Base-by-base conservation (phyloP, 2,329 filamentous ascomycete genomes). In the Venturia nashicola region DNA sequence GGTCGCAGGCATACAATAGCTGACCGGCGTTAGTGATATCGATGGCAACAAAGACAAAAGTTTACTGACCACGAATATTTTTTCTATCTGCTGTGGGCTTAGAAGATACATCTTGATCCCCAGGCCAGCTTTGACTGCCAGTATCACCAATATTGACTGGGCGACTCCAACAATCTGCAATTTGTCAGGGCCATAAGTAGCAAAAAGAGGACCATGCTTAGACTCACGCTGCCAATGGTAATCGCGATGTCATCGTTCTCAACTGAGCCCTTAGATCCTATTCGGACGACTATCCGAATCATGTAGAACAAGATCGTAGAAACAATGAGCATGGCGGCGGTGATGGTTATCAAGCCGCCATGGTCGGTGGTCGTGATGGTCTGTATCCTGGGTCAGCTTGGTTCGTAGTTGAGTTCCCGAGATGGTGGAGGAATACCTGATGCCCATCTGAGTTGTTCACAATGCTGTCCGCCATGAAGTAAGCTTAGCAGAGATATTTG, bases 1-100 rank as follows among this genome's bases (percentile, higher is more conserved):
- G 54, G 39, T 68, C 67, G 11, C 59, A 64, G 4, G 65, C 65
- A 14, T 65, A 67, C 16, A 55, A 0, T 18, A 65, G 39, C 66
- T 67, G 23, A 14, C n/a, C 12, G 20, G 5, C 16, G 23, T 62
- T 20, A 48, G 46, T 18, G 36, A 6, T 7, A 23, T 12, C 9
- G n/a, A 23, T 2, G 18, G 5, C 6, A 14, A 2, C n/a, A 18
- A 11, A 27, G 7, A 4, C 44, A 32, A 34, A 39, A 2, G 11
- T 6, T 34, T 14, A 54, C 61, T 23, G 7, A 67, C 65, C 34
- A 59, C 32, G 9, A 55, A 42, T 23, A 60, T 27, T n/a, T 57
- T 51, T 3, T 61, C n/a, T 14, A 59, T 23, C 3, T 48, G 14
- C n/a, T 63, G 27, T 16, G 32, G 20, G 16, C 27, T 27, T 11